Evolutionary conservation across 1,284 basidiomycete genomes (phyloP).

Genomic region (Trichosporon sp.): DNA sequence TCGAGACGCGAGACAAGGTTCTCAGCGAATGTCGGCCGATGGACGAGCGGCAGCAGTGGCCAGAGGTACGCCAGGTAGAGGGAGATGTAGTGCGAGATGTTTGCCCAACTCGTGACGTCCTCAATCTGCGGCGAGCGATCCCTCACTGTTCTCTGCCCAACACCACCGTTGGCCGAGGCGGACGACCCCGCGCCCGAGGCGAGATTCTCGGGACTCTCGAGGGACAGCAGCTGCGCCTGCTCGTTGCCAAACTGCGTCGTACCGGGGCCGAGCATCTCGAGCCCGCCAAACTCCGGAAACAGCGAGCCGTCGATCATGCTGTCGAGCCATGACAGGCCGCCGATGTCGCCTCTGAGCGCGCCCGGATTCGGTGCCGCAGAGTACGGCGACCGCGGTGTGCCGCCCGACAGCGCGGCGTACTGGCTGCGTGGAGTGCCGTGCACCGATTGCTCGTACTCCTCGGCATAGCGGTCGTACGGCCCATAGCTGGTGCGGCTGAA

Average conservation of each 20-base stretch:
- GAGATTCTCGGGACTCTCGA: constrained; percentile 34
- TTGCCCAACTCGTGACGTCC: constrained; percentile 46
- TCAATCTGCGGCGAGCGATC: constrained; percentile 39
- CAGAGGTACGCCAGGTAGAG: constrained; percentile 48
- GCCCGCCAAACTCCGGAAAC: constrained; percentile 13
- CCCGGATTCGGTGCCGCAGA: not conserved
- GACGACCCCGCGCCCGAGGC: constrained; percentile 4
- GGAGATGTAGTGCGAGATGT: constrained; percentile 46
- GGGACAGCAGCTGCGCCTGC: constrained; percentile 39
- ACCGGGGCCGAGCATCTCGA: constrained; percentile 12
- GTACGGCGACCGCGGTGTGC: constrained; percentile 11
- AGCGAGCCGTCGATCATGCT: constrained; percentile 19
- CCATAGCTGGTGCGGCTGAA: not conserved
- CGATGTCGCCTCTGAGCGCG: constrained; percentile 11
- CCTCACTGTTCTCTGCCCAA: not conserved
- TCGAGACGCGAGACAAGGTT: constrained; percentile 45
- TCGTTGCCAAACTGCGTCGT: constrained; percentile 27
- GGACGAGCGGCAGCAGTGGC: constrained; percentile 46
- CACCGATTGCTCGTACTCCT: not conserved
- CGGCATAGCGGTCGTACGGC: constrained; percentile 4
- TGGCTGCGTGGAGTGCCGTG: constrained; percentile 14
- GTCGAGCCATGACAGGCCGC: constrained; percentile 27
- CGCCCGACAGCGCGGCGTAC: constrained; percentile 18
- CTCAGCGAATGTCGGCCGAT: constrained; percentile 48
- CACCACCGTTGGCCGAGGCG: not conserved